phyloP scores from a whole-genome alignment of 148 eudicot genomes.

The Bassia scoparia region DNA sequence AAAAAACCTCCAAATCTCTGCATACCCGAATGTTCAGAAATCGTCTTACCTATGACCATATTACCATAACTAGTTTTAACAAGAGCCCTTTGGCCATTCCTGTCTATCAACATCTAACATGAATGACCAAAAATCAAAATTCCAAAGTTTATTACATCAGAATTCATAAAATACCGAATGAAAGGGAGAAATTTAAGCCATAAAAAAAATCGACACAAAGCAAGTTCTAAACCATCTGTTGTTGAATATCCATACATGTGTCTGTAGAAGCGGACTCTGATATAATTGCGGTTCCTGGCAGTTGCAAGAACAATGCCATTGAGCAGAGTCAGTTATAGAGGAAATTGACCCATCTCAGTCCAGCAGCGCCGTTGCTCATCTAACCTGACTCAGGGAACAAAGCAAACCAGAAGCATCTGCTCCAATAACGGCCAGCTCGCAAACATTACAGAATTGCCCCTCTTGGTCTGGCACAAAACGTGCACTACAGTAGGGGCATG shows the following conservation, averaged over 20 bases:
- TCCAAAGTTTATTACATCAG: conserved; percentile 40
- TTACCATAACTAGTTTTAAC: conserved; percentile 19
- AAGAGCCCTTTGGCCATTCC: conserved; percentile 30
- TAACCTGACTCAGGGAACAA: conserved; percentile 79
- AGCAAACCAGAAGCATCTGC: conserved; percentile 92
- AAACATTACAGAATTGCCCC: conserved; percentile 76
- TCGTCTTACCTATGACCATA: conserved; percentile 23
- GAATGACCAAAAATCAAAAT: conserved; percentile 38
- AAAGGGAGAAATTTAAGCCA: conserved; percentile 12
- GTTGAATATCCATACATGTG: conserved; percentile 12
- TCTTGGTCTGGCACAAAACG: conserved; percentile 74
- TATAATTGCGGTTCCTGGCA: conserved; percentile 7
- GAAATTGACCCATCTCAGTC: not conserved
- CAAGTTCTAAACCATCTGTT: conserved; percentile 16
- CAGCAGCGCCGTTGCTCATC: conserved; percentile 34
- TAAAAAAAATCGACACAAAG: conserved; percentile 21
- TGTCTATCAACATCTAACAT: conserved; percentile 37
- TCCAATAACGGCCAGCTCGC: conserved; percentile 76
- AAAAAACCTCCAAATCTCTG: conserved; percentile 5
- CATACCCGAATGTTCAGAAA: conserved; percentile 2
- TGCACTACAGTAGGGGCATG: conserved; percentile 77
- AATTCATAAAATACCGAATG: conserved; percentile 27
- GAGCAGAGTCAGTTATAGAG: not conserved
- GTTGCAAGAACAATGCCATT: conserved; percentile 1
- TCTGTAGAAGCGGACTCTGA: conserved; percentile 21